These are phyloP conservation scores for Plasmodium vinckei DNA, from an alignment of 169 alveolate species.

Conservation along the genomic window DNA sequence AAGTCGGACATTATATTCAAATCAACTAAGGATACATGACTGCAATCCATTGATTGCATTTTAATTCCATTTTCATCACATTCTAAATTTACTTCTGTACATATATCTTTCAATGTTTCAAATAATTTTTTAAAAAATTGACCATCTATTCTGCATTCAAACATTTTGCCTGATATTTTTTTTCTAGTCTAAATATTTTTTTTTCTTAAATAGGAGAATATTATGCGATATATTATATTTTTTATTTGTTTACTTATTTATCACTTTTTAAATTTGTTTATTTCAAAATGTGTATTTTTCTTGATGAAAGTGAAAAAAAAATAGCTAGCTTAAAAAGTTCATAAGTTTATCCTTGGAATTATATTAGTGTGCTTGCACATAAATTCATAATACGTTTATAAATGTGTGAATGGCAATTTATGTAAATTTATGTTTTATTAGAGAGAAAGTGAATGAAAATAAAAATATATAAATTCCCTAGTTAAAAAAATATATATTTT, in stretches of 20 bases:
- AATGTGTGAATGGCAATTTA: too few relatives aligned
- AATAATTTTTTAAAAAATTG: conserved; percentile 83
- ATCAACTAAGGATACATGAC: conserved; percentile 91
- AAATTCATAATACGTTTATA: too few relatives aligned
- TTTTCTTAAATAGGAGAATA: neutral
- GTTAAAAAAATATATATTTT: too few relatives aligned
- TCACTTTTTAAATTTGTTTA: neutral
- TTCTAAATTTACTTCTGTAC: conserved; percentile 92
- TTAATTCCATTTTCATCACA: conserved; percentile 91
- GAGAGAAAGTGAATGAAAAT: too few relatives aligned
- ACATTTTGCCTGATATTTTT: conserved; percentile 73
- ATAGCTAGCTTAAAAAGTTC: neutral
- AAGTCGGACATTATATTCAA: conserved; percentile 89
- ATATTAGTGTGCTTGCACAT: too few relatives aligned
- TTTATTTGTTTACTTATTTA: neutral
- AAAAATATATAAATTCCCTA: too few relatives aligned
- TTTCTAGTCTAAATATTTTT: neutral
- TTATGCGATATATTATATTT: too few relatives aligned
- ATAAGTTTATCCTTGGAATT: neutral
- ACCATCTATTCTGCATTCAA: conserved; percentile 87
- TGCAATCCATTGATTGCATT: conserved; percentile 93
- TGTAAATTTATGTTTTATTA: too few relatives aligned
- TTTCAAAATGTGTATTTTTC: neutral
- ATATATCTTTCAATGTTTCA: conserved; percentile 91
- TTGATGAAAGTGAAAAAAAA: neutral